Evolutionary conservation across 345 rosid genomes (phyloP), one percentile per base, ranked within the genome.

Genomic region (Capsella bursapastoris): DNA sequence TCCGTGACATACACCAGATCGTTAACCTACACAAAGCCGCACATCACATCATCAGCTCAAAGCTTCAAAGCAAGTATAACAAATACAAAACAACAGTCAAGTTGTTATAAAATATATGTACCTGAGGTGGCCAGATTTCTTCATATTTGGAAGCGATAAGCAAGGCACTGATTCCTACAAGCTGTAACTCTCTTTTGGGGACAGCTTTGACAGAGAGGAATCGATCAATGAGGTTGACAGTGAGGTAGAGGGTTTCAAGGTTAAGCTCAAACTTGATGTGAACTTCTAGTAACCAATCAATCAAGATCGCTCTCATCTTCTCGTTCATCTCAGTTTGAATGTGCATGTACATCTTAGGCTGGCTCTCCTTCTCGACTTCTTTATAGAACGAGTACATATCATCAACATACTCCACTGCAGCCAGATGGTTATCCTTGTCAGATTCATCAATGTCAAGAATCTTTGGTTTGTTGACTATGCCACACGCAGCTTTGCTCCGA

Each of bases 81-180:
- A 45, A 45, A 59, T 13, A 40, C 29, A 49, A 43, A 25, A 41
- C 60, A 28, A 7, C 6, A 52, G 29, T 16, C 57, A 41, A 37
- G n/a, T 3, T 47, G 5, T 12, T 44, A 43, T 40, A 25, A 14
- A 27, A 6, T 11, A 6, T 11, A 48, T 0, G 15, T 71, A 74
- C 82, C 95, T 89, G 88, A 29, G 96, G 98, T 12, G 98, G 90
- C 98, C 97, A 91, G 67, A 91, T 88, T 81, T 91, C 98, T 80
- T 94, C 98, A 56, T 94, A 94, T 75, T 94, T 94, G 82, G 95
- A 91, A 29, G 98, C 97, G 3, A 91, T 82, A 18, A 94, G 90
- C 95, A 94, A 82, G 22, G 97, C 80, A 63, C 96, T 84, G 43
- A 91, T 86, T 73, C 97, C 98, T 28, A 91, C 74, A 15, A 91